Evolutionary conservation across 179 eudicot species (phyloP).

Genomic region (Gypsophila paniculata): DNA sequence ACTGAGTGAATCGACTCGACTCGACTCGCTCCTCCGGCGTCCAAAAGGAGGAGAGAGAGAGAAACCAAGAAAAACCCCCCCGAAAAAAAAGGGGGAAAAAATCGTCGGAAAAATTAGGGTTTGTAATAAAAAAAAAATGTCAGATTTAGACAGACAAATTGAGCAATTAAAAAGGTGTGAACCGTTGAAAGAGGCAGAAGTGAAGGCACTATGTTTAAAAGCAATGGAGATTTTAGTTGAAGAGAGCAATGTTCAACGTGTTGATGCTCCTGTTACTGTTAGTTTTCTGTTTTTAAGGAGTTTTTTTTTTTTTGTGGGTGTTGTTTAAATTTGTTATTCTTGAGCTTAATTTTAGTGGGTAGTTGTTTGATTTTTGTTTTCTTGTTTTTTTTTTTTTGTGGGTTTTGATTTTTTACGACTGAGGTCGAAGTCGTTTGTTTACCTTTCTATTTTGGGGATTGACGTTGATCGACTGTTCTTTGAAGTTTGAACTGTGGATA

Average conservation of each 20-base stretch:
- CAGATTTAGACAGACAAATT: constrained; percentile 86
- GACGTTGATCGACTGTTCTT: too few species aligned
- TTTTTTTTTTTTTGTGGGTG: constrained; percentile 7
- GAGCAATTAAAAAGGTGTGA: constrained; percentile 88
- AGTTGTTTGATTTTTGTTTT: neutral
- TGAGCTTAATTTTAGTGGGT: neutral
- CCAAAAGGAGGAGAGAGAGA: constrained; percentile 21
- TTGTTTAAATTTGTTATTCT: neutral
- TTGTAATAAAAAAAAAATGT: constrained; percentile 32
- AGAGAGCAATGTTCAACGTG: constrained; percentile 89
- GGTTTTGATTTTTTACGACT: too few species aligned
- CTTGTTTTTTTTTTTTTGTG: neutral
- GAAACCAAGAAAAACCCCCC: constrained; percentile 14
- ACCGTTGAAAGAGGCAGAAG: constrained; percentile 73
- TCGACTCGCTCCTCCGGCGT: constrained; percentile 2
- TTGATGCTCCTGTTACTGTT: constrained; percentile 76
- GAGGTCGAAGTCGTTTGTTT: too few species aligned
- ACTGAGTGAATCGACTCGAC: neutral
- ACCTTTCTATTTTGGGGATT: too few species aligned
- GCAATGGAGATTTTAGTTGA: constrained; percentile 91
- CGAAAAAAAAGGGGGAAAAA: neutral
- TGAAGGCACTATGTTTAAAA: constrained; percentile 77
- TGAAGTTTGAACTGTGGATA: too few species aligned
- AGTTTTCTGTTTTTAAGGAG: constrained; percentile 6
- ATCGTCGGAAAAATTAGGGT: neutral